Evolutionary conservation across 2,329 filamentous ascomycete species (phyloP).

Genomic region (Aspergillus japonicus): DNA sequence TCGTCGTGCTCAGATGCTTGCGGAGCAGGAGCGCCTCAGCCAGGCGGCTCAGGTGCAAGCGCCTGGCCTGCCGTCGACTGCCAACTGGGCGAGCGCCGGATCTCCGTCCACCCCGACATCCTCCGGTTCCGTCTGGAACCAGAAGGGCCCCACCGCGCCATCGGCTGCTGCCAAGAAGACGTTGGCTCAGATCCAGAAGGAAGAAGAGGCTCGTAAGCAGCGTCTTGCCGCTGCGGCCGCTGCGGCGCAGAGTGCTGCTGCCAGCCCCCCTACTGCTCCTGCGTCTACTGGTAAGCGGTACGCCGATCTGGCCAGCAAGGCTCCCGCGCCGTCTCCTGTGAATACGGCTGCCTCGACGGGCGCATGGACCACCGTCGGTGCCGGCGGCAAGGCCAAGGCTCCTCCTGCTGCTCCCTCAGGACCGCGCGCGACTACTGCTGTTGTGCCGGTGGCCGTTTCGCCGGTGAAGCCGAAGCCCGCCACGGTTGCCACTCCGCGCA

Average conservation of each 20-base stretch:
- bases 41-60: constrained; percentile 62
- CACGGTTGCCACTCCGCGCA: constrained; percentile 52
- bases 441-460: constrained; percentile 37
- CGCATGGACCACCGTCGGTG: constrained; percentile 94
- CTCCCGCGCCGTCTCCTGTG: constrained; percentile 46
- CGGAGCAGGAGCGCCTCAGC: constrained; percentile 74
- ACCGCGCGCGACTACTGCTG: constrained; percentile 49
- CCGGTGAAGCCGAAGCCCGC: constrained; percentile 53
- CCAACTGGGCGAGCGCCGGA: constrained; percentile 78
- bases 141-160: constrained; percentile 44
- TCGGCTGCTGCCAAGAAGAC: constrained; percentile 71
- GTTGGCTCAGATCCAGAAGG: constrained; percentile 90
- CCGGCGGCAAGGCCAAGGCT: constrained; percentile 84
- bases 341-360: constrained; percentile 46
- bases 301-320: constrained; percentile 88
- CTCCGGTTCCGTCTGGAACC: constrained; percentile 52
- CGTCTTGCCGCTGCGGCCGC: constrained; percentile 58
- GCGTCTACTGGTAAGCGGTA: constrained; percentile 74
- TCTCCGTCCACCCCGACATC: constrained; percentile 66
- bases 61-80: constrained; percentile 79
- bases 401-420: constrained; percentile 52
- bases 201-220: constrained; percentile 88
- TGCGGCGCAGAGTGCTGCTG: constrained; percentile 47
- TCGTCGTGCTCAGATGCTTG: constrained; percentile 64
- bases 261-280: constrained; percentile 40